These are phyloP conservation scores for Klebsormidium nitens DNA, from an alignment of 139 green algal species.

Conservation along the genomic window DNA sequence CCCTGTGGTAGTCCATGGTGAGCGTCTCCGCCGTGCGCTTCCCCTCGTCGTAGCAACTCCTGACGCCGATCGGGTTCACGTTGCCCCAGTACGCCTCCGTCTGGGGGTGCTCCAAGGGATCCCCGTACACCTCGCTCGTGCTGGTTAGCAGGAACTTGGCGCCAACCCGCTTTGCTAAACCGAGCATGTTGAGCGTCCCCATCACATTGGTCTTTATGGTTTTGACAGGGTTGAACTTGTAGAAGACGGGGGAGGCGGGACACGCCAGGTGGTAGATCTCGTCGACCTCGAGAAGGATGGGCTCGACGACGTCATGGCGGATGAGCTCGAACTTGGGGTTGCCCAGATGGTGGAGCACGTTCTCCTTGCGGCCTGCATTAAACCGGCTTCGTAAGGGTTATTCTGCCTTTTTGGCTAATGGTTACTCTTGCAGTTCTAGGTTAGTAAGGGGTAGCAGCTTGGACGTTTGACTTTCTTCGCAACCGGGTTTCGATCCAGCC, in stretches of 20 bases:
- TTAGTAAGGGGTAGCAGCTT: too few species aligned
- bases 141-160: conserved; percentile 87
- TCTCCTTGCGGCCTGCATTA: conserved; percentile 90
- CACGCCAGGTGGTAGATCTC: conserved; percentile 96
- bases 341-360: conserved; percentile 77
- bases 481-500: too few species aligned
- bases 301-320: conserved; percentile 90
- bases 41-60: conserved; percentile 97
- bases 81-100: conserved; percentile 98
- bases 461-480: too few species aligned
- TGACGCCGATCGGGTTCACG: conserved; percentile 95
- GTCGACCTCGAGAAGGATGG: conserved; percentile 91
- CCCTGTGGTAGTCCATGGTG: conserved; percentile 87
- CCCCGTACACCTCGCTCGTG: conserved; percentile 97
- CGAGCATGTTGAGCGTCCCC: conserved; percentile 99
- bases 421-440: too few species aligned
- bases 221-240: conserved; percentile 99
- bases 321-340: conserved; percentile 92
- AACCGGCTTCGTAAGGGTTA: too few species aligned
- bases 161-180: conserved; percentile 88
- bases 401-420: too few species aligned
- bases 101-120: conserved; percentile 96
- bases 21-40: conserved; percentile 97
- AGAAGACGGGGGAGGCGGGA: conserved; percentile 95
- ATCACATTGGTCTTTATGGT: conserved; percentile 96